These are phyloP conservation scores for Elsinoe arachidis DNA, from an alignment of 2,329 filamentous ascomycete genomes.

Conservation along the genomic window DNA sequence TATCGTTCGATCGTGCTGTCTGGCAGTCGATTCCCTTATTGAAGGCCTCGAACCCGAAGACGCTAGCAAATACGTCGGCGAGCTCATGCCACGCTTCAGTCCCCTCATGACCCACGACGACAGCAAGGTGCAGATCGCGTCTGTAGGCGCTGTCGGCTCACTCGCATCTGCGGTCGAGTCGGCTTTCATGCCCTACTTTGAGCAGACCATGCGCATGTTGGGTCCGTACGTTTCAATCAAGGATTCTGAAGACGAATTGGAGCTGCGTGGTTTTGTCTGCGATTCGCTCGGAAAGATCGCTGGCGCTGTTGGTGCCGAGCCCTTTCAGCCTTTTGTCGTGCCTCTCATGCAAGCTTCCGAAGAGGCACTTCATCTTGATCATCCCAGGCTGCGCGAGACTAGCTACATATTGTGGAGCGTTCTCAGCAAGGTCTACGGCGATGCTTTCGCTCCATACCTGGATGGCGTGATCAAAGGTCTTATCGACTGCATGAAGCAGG, in stretches of 20 bases:
- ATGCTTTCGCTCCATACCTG: conserved; percentile 71
- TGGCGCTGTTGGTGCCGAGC: conserved; percentile 70
- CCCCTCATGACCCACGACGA: conserved; percentile 76
- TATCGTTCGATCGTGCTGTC: conserved; percentile 83
- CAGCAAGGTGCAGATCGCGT: conserved; percentile 79
- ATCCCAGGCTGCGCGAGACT: conserved; percentile 86
- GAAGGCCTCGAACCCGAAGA: conserved; percentile 74
- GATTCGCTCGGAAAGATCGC: conserved; percentile 94
- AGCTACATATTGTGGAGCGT: conserved; percentile 96
- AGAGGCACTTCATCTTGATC: conserved; percentile 78
- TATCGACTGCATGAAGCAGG: conserved; percentile 77
- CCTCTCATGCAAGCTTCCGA: conserved; percentile 88
- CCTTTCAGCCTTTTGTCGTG: conserved; percentile 85
- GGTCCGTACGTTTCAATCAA: conserved; percentile 78
- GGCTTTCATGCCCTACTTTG: conserved; percentile 84
- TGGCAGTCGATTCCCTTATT: conserved; percentile 83
- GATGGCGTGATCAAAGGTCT: conserved; percentile 70
- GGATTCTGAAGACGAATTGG: conserved; percentile 79
- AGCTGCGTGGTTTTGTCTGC: conserved; percentile 79
- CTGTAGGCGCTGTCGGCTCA: conserved; percentile 81
- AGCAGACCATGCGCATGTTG: conserved; percentile 81
- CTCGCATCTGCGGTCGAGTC: conserved; percentile 78
- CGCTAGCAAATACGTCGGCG: conserved; percentile 71
- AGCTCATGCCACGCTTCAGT: conserved; percentile 77
- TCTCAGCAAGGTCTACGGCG: conserved; percentile 86